Conservation (phyloP, 2,329 filamentous ascomycete genomes). For the Trichoderma guizhouense region DNA sequence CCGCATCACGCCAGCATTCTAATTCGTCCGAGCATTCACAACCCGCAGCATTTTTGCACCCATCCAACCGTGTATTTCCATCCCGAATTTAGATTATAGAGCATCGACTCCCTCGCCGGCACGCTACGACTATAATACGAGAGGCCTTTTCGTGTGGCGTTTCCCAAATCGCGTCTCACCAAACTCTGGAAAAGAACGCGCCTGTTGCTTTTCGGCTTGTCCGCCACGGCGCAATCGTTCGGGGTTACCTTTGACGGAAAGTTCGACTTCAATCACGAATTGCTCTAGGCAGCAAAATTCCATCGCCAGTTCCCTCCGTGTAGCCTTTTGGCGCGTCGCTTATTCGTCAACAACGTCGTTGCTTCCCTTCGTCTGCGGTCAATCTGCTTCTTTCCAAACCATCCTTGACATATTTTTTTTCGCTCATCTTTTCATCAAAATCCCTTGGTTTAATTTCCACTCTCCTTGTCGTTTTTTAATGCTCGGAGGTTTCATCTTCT, state of each 20-base stretch:
- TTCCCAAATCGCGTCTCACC: not conserved
- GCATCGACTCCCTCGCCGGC: not conserved
- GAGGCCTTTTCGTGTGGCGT: not conserved
- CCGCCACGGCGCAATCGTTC: not conserved
- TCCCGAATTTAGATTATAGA: not conserved
- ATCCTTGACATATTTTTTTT: not conserved
- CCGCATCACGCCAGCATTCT: slow-evolving; percentile 12
- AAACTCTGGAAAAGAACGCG: not conserved
- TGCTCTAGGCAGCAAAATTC: not conserved
- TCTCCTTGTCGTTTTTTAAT: not conserved
- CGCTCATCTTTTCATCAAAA: not conserved
- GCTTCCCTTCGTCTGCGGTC: slow-evolving; percentile 9
- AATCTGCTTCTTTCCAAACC: not conserved
- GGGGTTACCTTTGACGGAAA: not conserved
- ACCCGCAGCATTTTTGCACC: slow-evolving; percentile 4
- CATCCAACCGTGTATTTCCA: not conserved
- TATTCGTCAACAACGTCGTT: slow-evolving; percentile 4
- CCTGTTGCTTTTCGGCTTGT: not conserved
- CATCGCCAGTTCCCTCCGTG: not conserved
- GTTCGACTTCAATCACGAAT: not conserved
- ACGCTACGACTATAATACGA: not conserved
- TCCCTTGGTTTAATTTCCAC: slow-evolving; percentile 10
- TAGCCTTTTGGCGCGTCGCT: not conserved
- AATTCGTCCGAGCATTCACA: slow-evolving; percentile 16
- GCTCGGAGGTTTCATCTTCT: slow-evolving; percentile 17